These are phyloP conservation scores for Diaporthe batatas DNA, from an alignment of 2,329 filamentous ascomycete species.

Conservation along the genomic window DNA sequence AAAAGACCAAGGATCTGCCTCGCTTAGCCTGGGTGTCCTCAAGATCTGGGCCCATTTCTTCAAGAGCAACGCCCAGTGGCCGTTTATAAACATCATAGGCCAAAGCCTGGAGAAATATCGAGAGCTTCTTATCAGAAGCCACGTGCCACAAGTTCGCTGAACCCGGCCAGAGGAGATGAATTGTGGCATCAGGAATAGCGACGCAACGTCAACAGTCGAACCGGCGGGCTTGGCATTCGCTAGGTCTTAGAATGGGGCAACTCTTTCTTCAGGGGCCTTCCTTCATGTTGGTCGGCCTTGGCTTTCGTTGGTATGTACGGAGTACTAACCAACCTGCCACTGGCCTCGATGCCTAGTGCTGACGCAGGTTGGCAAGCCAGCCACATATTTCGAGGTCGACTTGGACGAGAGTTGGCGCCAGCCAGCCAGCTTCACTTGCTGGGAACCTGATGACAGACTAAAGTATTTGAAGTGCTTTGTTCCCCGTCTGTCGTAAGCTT, in stretches of 20 bases:
- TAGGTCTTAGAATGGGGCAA: not conserved
- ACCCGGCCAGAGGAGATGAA: not conserved
- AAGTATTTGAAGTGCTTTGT: not conserved
- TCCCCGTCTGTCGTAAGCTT: too few species aligned
- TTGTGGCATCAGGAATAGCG: not conserved
- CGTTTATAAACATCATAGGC: conserved; percentile 61
- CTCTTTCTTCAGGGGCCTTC: too few species aligned
- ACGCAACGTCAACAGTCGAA: too few species aligned
- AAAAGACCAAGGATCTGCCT: conserved; percentile 45
- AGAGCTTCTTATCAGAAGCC: conserved; percentile 45
- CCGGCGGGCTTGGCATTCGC: not conserved
- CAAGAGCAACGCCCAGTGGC: conserved; percentile 62
- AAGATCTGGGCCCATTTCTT: conserved; percentile 63
- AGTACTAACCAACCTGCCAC: too few species aligned
- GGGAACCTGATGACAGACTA: not conserved
- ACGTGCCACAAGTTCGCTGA: conserved; percentile 3
- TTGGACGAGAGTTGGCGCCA: not conserved
- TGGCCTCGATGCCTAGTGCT: not conserved
- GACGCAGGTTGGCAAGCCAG: not conserved
- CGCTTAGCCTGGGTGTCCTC: conserved; percentile 56
- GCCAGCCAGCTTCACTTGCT: not conserved
- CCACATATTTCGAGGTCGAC: not conserved
- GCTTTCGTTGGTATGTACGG: not conserved
- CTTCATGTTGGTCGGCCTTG: not conserved
- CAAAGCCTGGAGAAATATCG: conserved; percentile 55